These are phyloP conservation scores for Boletus fagicola DNA, from an alignment of 768 basidiomycete genomes.

Conservation along the genomic window DNA sequence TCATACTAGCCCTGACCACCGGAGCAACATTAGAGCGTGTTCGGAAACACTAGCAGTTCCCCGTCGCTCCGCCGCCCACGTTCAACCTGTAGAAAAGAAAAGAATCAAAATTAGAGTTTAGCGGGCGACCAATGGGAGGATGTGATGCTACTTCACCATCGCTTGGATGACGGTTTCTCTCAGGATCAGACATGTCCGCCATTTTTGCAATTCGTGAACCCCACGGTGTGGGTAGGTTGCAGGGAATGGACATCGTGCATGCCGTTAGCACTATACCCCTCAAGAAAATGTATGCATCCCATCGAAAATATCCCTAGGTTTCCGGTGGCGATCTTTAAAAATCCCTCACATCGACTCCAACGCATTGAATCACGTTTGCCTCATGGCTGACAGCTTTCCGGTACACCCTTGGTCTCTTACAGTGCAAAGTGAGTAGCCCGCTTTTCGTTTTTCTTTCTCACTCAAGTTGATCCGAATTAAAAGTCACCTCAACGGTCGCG, in stretches of 20 bases:
- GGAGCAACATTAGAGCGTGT: background rate
- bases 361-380: background rate
- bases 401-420: slow-evolving; percentile 5
- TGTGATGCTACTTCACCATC: background rate
- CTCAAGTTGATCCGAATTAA: background rate
- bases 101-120: background rate
- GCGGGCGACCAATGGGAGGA: background rate
- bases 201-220: background rate
- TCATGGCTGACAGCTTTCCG: background rate
- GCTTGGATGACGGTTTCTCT: background rate
- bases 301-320: background rate
- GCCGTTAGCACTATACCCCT: background rate
- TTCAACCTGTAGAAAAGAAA: background rate
- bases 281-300: background rate
- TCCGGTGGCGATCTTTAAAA: background rate
- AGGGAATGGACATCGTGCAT: background rate
- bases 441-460: background rate
- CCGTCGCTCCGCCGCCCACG: background rate
- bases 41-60: background rate
- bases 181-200: background rate
- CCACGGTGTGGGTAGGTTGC: background rate
- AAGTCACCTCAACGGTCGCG: slow-evolving; percentile 18
- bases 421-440: slow-evolving; percentile 13
- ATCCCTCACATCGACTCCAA: background rate
- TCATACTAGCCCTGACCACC: background rate